Percentiles rank a stretch among this genome's conserved stretches.
phyloP scores from a whole-genome alignment of 805 yeast species.

The Nakazawaea wyomingensis region DNA sequence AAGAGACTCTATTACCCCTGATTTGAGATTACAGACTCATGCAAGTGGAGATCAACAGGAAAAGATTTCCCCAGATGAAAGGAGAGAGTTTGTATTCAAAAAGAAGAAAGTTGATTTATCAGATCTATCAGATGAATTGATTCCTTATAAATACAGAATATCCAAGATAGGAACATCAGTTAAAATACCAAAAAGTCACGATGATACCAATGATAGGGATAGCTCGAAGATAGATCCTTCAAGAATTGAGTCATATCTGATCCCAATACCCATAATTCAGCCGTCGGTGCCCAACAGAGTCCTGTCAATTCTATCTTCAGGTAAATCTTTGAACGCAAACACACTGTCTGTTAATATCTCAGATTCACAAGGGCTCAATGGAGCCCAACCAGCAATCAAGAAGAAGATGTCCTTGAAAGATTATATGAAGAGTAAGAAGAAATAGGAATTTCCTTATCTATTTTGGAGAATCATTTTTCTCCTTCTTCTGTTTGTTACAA shows the following conservation, averaged over 20 bases:
- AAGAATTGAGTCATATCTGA: slow-evolving; percentile 1
- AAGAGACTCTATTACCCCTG: background rate
- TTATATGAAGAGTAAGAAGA: slow-evolving; percentile 51
- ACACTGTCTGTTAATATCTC: slow-evolving; percentile 15
- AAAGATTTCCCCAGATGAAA: background rate
- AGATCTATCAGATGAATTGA: slow-evolving; percentile 5
- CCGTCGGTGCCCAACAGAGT: slow-evolving; percentile 14
- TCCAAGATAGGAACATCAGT: background rate
- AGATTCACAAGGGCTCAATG: background rate
- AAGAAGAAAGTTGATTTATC: slow-evolving; percentile 7
- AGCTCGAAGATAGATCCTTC: background rate
- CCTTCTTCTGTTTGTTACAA: no score
- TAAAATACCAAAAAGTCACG: background rate
- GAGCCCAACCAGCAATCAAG: slow-evolving; percentile 14
- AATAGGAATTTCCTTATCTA: slow-evolving; percentile 7
- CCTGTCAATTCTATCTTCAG: slow-evolving; percentile 11
- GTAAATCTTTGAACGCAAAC: slow-evolving; percentile 13
- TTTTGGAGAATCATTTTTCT: no score
- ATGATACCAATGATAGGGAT: no score
- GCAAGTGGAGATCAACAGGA: background rate
- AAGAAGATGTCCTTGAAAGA: slow-evolving; percentile 73
- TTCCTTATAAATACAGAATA: slow-evolving; percentile 13
- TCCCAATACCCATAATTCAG: slow-evolving; percentile 6
- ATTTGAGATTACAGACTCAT: background rate
- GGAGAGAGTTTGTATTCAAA: slow-evolving; percentile 5